Percentiles rank a stretch among this genome's conserved stretches.
phyloP scores from a whole-genome alignment of 2,329 filamentous ascomycete genomes.

The Aaosphaeria arxii region DNA sequence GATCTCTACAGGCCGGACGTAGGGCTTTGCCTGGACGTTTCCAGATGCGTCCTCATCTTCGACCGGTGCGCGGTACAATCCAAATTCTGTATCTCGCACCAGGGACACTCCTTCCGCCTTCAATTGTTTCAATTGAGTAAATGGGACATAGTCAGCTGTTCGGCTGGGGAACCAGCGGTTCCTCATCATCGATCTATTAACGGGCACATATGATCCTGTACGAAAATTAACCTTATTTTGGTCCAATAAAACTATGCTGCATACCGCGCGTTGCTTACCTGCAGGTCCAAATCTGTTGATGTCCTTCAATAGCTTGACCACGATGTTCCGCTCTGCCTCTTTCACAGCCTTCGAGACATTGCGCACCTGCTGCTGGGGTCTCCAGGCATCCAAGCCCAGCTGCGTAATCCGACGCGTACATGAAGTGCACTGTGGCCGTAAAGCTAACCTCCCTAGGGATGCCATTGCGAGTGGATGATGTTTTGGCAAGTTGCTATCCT shows the following conservation, averaged over 20 bases:
- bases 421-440: constrained; percentile 39
- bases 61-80: constrained; percentile 23
- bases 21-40: constrained; percentile 15
- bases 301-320: constrained; percentile 52
- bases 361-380: constrained; percentile 36
- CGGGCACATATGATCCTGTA: constrained; percentile 52
- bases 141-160: constrained; percentile 53
- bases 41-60: constrained; percentile 10
- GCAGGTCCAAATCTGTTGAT: constrained; percentile 50
- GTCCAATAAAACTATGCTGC: background rate
- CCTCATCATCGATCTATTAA: constrained; percentile 53
- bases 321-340: constrained; percentile 40
- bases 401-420: constrained; percentile 34
- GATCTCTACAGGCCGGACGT: constrained; percentile 39
- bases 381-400: constrained; percentile 24
- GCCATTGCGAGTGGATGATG: constrained; percentile 26
- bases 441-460: constrained; percentile 23
- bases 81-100: constrained; percentile 48
- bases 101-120: constrained; percentile 43
- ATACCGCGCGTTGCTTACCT: constrained; percentile 16
- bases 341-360: constrained; percentile 47
- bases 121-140: constrained; percentile 44
- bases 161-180: constrained; percentile 52
- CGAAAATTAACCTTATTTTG: constrained; percentile 12
- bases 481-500: background rate